Evolutionary conservation across 129 eudicot species (phyloP).

Genomic region (Tanacetum coccineum): DNA sequence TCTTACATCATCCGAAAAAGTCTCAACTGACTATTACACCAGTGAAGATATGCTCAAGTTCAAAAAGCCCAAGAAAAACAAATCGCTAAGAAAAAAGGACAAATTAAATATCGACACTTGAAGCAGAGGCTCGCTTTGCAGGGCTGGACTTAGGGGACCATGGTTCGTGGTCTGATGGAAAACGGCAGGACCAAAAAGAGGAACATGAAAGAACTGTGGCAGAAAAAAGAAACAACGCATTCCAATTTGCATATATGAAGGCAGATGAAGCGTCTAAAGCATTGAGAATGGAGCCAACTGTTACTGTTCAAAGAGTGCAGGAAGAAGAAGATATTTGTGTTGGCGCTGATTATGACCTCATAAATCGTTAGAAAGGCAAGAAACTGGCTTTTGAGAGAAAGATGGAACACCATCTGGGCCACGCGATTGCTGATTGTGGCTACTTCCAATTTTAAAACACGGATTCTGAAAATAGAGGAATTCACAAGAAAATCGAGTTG

Average conservation of each 20-base stretch:
- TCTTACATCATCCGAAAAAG: slow-evolving; percentile 49
- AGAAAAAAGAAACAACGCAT: slow-evolving; percentile 65
- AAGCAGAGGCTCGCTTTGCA: too few relatives aligned
- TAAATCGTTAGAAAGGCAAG: slow-evolving; percentile 71
- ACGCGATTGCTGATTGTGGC: slow-evolving; percentile 55
- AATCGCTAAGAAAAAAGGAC: too few relatives aligned
- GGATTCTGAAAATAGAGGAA: slow-evolving; percentile 41
- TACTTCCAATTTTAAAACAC: slow-evolving; percentile 35
- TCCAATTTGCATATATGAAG: slow-evolving; percentile 63
- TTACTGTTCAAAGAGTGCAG: slow-evolving; percentile 13
- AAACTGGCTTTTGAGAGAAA: slow-evolving; percentile 68
- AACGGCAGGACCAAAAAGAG: slow-evolving; percentile 59
- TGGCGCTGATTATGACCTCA: slow-evolving; percentile 87
- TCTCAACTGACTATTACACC: too few relatives aligned
- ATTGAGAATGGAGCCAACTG: slow-evolving; percentile 44
- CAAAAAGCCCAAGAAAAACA: too few relatives aligned
- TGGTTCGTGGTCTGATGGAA: too few relatives aligned
- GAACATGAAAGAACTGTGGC: slow-evolving; percentile 80
- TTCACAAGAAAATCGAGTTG: slow-evolving; percentile 65
- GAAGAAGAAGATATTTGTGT: slow-evolving; percentile 61
- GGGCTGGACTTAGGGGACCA: too few relatives aligned
- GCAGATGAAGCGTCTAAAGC: slow-evolving; percentile 96
- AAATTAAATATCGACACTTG: too few relatives aligned
- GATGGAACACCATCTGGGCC: slow-evolving; percentile 41
- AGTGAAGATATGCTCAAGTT: too few relatives aligned